Conservation (phyloP, 1,284 basidiomycete genomes). For the Apiotrichum gracile region DNA sequence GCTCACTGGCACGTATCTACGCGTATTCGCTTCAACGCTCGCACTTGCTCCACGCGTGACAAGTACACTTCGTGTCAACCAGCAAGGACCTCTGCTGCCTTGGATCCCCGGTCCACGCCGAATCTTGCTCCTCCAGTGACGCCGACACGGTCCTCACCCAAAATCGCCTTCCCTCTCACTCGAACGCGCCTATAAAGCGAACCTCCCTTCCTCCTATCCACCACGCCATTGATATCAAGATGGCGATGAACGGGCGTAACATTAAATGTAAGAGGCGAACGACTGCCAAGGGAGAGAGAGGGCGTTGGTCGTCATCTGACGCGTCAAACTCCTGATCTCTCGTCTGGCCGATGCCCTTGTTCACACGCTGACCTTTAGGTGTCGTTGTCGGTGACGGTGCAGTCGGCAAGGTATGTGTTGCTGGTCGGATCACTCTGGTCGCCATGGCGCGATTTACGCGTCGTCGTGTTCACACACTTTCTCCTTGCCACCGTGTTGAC, state of each 20-base stretch:
- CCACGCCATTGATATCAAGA: neutral
- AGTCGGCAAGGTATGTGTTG: conserved; percentile 80
- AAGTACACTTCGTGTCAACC: no score
- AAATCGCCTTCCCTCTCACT: no score
- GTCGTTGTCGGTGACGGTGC: conserved; percentile 99
- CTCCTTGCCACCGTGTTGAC: neutral
- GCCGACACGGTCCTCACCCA: no score
- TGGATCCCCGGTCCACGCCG: no score
- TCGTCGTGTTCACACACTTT: neutral
- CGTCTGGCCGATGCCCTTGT: neutral
- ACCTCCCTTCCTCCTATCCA: neutral
- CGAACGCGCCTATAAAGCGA: neutral
- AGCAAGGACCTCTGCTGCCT: no score
- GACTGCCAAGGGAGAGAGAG: no score
- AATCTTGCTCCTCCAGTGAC: no score
- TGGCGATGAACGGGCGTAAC: conserved; percentile 13
- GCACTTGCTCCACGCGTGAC: no score
- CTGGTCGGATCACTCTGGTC: neutral
- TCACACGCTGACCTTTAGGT: conserved; percentile 24
- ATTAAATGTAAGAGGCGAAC: conserved; percentile 26
- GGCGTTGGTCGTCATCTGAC: no score
- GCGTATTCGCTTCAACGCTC: no score
- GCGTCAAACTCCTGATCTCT: no score
- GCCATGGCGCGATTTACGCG: neutral
- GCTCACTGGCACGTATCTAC: no score